phyloP scores from a whole-genome alignment of 371 early-diverging fungal species.

The Paraphysoderma sedebokerense region DNA sequence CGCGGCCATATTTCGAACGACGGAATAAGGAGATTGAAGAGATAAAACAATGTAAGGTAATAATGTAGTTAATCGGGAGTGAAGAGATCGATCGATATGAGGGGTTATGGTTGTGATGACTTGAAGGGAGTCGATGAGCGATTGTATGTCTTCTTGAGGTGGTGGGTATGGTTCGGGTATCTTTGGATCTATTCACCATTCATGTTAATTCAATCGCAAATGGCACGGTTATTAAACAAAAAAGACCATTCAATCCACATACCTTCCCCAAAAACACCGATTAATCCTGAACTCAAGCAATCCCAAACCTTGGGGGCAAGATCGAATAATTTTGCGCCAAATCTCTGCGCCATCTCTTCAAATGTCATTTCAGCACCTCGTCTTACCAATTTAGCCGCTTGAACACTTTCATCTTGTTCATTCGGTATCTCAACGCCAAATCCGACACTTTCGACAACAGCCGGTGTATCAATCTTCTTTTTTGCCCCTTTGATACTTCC shows the following conservation, averaged over 20 bases:
- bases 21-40: slow-evolving; percentile 48
- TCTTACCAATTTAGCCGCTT: slow-evolving; percentile 39
- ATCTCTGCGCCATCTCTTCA: slow-evolving; percentile 42
- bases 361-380: slow-evolving; percentile 71
- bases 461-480: too few relatives aligned
- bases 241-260: too few relatives aligned
- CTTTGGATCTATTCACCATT: neutral
- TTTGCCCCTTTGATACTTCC: too few relatives aligned
- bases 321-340: slow-evolving; percentile 49
- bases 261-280: neutral
- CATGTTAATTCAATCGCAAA: neutral
- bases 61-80: slow-evolving; percentile 24
- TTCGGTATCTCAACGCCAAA: too few relatives aligned
- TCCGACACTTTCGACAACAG: too few relatives aligned
- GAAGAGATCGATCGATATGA: slow-evolving; percentile 28
- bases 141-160: slow-evolving; percentile 29
- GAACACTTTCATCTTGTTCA: slow-evolving; percentile 28
- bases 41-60: slow-evolving; percentile 43
- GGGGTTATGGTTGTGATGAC: slow-evolving; percentile 49
- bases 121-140: slow-evolving; percentile 58
- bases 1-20: slow-evolving; percentile 65
- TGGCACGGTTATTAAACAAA: too few relatives aligned
- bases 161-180: too few relatives aligned
- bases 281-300: slow-evolving; percentile 33
- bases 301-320: slow-evolving; percentile 66